Conservation (phyloP, 768 basidiomycete species). For the Podaxis sp. region DNA sequence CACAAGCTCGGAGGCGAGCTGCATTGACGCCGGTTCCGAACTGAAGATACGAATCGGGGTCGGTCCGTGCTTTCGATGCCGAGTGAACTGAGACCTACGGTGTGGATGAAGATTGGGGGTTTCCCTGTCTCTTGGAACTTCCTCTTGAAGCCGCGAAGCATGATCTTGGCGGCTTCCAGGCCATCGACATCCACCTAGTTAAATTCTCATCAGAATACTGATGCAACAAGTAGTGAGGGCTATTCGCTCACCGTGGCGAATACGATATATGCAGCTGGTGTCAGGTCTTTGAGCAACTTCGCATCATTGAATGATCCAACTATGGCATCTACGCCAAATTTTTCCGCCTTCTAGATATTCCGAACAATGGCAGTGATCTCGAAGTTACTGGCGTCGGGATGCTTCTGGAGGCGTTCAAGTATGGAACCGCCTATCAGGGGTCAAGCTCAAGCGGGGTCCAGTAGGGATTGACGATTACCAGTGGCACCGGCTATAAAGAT, state of each 20-base stretch:
- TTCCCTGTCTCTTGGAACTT: slow-evolving; percentile 28
- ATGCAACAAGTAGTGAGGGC: not conserved
- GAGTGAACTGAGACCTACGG: slow-evolving; percentile 25
- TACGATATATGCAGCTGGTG: slow-evolving; percentile 41
- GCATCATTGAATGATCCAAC: slow-evolving; percentile 40
- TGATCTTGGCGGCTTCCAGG: slow-evolving; percentile 32
- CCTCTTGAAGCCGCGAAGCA: slow-evolving; percentile 32
- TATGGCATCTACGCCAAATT: slow-evolving; percentile 34
- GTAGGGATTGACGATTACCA: slow-evolving; percentile 21
- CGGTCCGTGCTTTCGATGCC: not conserved
- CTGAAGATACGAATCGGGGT: slow-evolving; percentile 12
- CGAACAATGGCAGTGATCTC: slow-evolving; percentile 43
- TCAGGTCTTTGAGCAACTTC: slow-evolving; percentile 31
- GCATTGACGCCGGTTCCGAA: slow-evolving; percentile 39
- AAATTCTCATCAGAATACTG: not conserved
- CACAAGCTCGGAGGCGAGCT: slow-evolving; percentile 31
- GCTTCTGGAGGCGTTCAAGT: slow-evolving; percentile 36
- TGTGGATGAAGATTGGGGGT: slow-evolving; percentile 35
- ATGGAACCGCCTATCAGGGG: slow-evolving; percentile 33
- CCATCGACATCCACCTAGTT: slow-evolving; percentile 35
- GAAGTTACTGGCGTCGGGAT: slow-evolving; percentile 28
- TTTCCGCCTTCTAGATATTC: slow-evolving; percentile 38
- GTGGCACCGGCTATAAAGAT: slow-evolving; percentile 45
- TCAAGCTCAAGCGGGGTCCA: not conserved
- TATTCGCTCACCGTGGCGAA: slow-evolving; percentile 31